Evolutionary conservation across 306 rosid genomes (phyloP).

Genomic region (Pyrus bretschneideri): DNA sequence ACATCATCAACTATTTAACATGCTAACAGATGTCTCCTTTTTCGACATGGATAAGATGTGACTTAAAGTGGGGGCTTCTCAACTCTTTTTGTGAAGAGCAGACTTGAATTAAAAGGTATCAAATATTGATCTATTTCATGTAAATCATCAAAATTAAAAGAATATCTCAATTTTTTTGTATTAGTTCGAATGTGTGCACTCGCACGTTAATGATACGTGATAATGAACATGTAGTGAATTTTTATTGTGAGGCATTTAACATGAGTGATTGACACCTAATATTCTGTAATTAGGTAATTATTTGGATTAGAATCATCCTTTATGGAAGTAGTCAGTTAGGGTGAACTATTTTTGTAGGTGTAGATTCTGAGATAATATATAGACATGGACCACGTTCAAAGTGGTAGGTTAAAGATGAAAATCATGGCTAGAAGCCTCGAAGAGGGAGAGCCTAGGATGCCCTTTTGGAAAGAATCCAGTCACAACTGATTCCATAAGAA

Average conservation of each 20-base stretch:
- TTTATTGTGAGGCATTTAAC: no score
- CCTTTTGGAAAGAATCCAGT: neutral
- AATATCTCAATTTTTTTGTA: neutral
- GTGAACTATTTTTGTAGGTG: neutral
- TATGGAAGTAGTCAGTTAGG: neutral
- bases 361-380: neutral
- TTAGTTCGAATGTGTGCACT: no score
- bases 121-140: neutral
- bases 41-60: neutral
- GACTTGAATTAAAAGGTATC: neutral
- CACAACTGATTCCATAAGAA: no score
- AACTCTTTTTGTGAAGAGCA: neutral
- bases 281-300: no score
- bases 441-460: neutral
- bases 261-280: no score
- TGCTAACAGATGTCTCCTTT: neutral
- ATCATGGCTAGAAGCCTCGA: no score
- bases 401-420: neutral
- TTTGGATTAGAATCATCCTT: no score
- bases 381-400: constrained; percentile 4
- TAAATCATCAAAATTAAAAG: neutral
- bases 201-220: no score
- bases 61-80: neutral
- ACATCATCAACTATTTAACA: neutral
- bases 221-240: no score